phyloP scores from a whole-genome alignment of 371 early-diverging fungal species.

The Apophysomyces variabilis region DNA sequence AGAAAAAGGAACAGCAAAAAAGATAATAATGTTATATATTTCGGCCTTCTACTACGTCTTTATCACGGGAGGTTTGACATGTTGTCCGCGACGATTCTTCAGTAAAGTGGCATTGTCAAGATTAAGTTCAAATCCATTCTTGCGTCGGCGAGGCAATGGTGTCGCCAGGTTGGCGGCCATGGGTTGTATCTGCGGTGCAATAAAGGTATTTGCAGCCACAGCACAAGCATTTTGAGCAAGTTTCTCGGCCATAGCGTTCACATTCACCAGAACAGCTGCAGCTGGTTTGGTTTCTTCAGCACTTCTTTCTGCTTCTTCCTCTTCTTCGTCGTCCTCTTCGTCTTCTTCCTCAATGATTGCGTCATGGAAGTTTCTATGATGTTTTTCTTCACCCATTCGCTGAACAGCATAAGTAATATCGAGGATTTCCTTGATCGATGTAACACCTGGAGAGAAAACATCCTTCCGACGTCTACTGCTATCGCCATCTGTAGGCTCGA shows the following conservation, averaged over 20 bases:
- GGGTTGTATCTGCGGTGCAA: background rate
- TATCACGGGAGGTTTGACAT: background rate
- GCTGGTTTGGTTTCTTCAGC: background rate
- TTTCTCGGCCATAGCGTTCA: constrained; percentile 6
- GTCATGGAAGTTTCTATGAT: constrained; percentile 27
- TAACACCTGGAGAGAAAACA: constrained; percentile 47
- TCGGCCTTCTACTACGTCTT: background rate
- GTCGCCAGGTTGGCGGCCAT: background rate
- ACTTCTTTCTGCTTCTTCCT: constrained; percentile 10
- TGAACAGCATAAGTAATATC: constrained; percentile 59
- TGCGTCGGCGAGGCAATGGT: constrained; percentile 7
- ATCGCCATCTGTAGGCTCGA: background rate
- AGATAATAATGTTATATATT: background rate
- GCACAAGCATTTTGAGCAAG: constrained; percentile 7
- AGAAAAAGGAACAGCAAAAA: background rate
- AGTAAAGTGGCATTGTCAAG: constrained; percentile 53
- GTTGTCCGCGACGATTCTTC: constrained; percentile 39
- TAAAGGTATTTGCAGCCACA: background rate
- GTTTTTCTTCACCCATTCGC: constrained; percentile 57
- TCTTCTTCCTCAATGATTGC: constrained; percentile 16
- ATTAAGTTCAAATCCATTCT: constrained; percentile 48
- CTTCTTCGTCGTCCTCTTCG: constrained; percentile 13
- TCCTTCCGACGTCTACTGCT: constrained; percentile 19
- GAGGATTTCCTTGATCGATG: constrained; percentile 54
- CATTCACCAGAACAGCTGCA: constrained; percentile 4